Evolutionary conservation across 306 rosid species (phyloP), one percentile per base, ranked within the genome.

Genomic region (Acmispon strigosus): DNA sequence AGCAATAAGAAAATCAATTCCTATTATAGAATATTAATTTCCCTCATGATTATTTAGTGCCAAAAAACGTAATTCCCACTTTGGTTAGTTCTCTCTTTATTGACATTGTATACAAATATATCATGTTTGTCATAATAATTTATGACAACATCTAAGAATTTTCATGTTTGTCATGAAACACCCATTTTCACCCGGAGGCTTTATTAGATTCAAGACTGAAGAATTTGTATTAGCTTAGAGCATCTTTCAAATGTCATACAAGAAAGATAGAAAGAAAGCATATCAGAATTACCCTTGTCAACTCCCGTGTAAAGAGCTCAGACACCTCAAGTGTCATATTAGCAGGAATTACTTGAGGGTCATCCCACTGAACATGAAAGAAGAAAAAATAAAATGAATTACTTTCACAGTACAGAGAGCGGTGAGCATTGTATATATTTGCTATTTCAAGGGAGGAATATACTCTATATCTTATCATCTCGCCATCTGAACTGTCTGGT

Each of bases 391-490:
- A 39, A 67, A 54, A 39, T 15, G 57, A 72, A 78, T 62, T 70
- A 82, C 8, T 70, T 50, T 61, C 62, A 79, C 47, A 55, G 60
- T 63, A 47, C 6, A 15, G 52, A 63, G 57, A 74, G 56, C 17
- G 22, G 66, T 9, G 34, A 66, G 49, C 27, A 64, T 8, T 10
- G 61, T 19, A 66, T 9, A 13, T 50, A 52, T 57, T 57, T 69
- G 39, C 20, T 43, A 24, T 64, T 74, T 52, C 11, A 65, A 50
- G 70, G 77, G 60, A 54, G 71, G 42, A 72, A 73, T 65, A 66
- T 87, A 94, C 99, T 82, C 96, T 87, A 71, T 90, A 91, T 89
- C 96, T 91, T 73, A 91, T 91, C 86, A 89, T 73, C 74, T 94
- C 92, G 52, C 90, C 96, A 62, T 91, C 99, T 37, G 99, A 83